Conservation (phyloP, 805 yeast species). For the Zygosaccharomyces gambellarensis region DNA sequence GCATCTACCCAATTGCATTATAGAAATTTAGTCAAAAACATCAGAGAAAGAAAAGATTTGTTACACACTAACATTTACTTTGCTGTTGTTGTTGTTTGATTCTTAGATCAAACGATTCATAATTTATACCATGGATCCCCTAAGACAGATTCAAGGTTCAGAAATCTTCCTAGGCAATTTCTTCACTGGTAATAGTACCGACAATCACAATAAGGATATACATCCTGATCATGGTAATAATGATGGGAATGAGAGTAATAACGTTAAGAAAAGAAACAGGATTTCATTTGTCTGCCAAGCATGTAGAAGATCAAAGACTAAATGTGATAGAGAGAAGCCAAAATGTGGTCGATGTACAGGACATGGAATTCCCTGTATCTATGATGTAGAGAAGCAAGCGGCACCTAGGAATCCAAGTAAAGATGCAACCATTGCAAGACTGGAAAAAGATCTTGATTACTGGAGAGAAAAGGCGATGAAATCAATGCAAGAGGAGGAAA, state of each 20-base stretch:
- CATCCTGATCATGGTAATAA: not conserved
- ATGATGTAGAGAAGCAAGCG: slow-evolving; percentile 31
- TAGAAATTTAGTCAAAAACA: too few species aligned
- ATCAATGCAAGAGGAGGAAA: slow-evolving; percentile 9
- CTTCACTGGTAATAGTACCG: not conserved
- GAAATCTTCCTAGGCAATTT: not conserved
- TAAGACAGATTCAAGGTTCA: not conserved
- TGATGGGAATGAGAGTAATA: slow-evolving; percentile 2
- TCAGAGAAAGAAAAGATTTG: too few species aligned
- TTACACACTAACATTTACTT: not conserved
- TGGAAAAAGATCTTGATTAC: slow-evolving; percentile 31
- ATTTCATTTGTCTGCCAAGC: slow-evolving; percentile 34
- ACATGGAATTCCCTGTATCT: slow-evolving; percentile 27
- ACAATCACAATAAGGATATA: not conserved
- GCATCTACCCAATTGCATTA: too few species aligned
- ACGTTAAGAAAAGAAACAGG: slow-evolving; percentile 26
- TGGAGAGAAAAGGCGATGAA: slow-evolving; percentile 30
- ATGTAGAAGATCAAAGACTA: slow-evolving; percentile 33
- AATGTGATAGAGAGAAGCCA: slow-evolving; percentile 34
- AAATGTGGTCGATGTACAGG: slow-evolving; percentile 30
- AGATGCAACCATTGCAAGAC: slow-evolving; percentile 29
- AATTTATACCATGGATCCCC: not conserved
- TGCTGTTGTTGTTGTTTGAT: not conserved
- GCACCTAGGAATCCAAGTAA: slow-evolving; percentile 33
- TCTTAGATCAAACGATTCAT: not conserved